phyloP scores from a whole-genome alignment of 1,139 yeast species.

The Taphrina flavorubra region DNA sequence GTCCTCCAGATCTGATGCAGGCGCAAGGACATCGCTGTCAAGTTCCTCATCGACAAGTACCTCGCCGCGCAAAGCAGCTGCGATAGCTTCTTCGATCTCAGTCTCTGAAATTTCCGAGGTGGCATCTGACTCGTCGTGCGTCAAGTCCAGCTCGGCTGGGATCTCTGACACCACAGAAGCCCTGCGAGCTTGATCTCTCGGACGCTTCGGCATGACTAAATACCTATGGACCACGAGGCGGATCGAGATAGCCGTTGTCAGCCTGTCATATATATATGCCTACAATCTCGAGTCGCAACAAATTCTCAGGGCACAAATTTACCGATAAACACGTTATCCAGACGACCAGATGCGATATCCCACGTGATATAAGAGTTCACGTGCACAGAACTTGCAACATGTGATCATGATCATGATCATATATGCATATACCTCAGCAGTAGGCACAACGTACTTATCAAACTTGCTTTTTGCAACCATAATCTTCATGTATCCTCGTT shows the following conservation, averaged over 20 bases:
- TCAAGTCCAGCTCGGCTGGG: conserved; percentile 7
- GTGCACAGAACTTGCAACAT: too few relatives aligned
- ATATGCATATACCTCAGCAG: too few relatives aligned
- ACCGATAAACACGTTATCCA: conserved; percentile 14
- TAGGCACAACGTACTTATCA: too few relatives aligned
- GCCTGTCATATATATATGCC: neutral
- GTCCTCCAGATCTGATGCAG: conserved; percentile 26
- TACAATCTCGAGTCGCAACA: neutral
- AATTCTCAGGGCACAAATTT: conserved; percentile 10
- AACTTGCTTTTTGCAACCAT: too few relatives aligned
- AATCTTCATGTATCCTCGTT: too few relatives aligned
- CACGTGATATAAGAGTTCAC: too few relatives aligned
- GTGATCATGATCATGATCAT: too few relatives aligned
- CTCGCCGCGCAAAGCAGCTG: conserved; percentile 35
- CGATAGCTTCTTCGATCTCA: conserved; percentile 27
- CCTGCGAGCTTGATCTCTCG: conserved; percentile 13
- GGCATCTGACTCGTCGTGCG: conserved; percentile 12
- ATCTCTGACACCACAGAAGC: conserved; percentile 1
- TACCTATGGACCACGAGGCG: too few relatives aligned
- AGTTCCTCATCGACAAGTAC: conserved; percentile 34
- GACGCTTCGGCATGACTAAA: conserved; percentile 30
- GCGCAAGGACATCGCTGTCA: conserved; percentile 36
- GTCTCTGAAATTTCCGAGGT: conserved; percentile 21
- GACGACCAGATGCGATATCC: conserved; percentile 6
- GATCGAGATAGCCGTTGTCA: neutral